phyloP scores from a whole-genome alignment of 2,329 filamentous ascomycete species.

The Bipolaris victoriae region DNA sequence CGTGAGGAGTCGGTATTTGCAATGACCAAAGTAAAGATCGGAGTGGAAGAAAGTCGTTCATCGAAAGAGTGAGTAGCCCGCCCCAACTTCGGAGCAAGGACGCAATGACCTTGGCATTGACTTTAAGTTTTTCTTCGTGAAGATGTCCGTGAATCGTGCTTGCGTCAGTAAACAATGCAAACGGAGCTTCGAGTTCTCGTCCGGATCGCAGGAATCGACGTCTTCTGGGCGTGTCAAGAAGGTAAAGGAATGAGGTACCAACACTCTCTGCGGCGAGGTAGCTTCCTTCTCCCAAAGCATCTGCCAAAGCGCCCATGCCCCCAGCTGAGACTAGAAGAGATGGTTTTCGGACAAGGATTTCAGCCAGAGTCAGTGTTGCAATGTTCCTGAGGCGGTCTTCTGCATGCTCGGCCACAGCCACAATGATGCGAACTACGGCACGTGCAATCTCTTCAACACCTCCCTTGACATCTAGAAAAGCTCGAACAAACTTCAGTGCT shows the following conservation, averaged over 20 bases:
- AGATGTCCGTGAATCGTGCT: conserved; percentile 57
- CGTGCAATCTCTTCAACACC: conserved; percentile 87
- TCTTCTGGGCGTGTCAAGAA: conserved; percentile 82
- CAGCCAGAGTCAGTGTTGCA: conserved; percentile 88
- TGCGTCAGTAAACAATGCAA: conserved; percentile 92
- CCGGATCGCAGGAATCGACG: conserved; percentile 85
- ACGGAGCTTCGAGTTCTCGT: conserved; percentile 82
- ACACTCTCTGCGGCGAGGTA: conserved; percentile 94
- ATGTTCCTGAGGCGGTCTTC: conserved; percentile 89
- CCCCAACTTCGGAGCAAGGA: conserved; percentile 92
- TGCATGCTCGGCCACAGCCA: conserved; percentile 84
- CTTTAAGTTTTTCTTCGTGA: conserved; percentile 72
- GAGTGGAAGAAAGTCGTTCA: conserved; percentile 85
- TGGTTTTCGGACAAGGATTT: conserved; percentile 88
- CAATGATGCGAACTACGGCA: conserved; percentile 85
- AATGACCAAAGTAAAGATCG: conserved; percentile 76
- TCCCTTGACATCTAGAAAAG: conserved; percentile 94
- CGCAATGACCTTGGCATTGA: conserved; percentile 92
- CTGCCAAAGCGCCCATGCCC: conserved; percentile 85
- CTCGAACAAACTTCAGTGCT: conserved; percentile 92
- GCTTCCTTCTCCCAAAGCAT: conserved; percentile 85
- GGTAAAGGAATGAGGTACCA: conserved; percentile 83
- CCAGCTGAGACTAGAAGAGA: conserved; percentile 80
- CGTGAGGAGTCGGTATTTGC: conserved; percentile 62
- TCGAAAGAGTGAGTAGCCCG: conserved; percentile 83